Conservation (phyloP, 1,284 basidiomycete species). For the Sanghuangporus baumii region DNA sequence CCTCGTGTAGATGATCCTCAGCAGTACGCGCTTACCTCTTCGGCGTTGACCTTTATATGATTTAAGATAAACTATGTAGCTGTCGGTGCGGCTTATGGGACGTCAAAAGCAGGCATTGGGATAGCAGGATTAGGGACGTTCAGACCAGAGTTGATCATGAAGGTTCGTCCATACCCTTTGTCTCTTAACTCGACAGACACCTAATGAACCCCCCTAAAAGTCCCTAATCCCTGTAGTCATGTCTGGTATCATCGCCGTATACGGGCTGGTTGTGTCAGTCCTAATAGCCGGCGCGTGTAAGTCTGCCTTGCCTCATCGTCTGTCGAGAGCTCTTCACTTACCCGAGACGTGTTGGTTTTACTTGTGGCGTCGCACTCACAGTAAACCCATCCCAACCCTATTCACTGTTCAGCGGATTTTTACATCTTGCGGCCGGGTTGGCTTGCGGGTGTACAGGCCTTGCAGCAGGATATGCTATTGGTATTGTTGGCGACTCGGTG, state of each 20-base stretch:
- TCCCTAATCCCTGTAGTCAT: conserved; percentile 59
- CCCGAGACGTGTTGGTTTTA: background rate
- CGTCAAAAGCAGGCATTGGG: conserved; percentile 95
- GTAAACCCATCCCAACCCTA: conserved; percentile 38
- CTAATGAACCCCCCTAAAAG: conserved; percentile 29
- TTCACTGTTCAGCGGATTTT: conserved; percentile 75
- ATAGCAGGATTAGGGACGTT: conserved; percentile 95
- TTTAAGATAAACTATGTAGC: conserved; percentile 37
- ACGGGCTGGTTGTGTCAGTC: conserved; percentile 91
- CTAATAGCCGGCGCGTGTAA: conserved; percentile 75
- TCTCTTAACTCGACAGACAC: background rate
- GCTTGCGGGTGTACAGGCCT: conserved; percentile 86
- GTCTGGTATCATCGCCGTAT: conserved; percentile 59
- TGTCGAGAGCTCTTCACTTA: background rate
- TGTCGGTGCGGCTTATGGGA: conserved; percentile 94
- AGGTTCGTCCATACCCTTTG: conserved; percentile 44
- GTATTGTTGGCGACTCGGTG: conserved; percentile 94
- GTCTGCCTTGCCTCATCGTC: conserved; percentile 12
- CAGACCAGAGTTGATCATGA: conserved; percentile 97
- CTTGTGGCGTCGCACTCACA: conserved; percentile 35
- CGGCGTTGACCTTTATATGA: conserved; percentile 10
- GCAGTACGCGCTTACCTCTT: conserved; percentile 51
- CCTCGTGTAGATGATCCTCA: conserved; percentile 71
- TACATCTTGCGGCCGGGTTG: conserved; percentile 87
- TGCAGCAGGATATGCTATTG: conserved; percentile 88